Conservation (phyloP, 306 rosid species). For the Coriaria nepalensis region DNA sequence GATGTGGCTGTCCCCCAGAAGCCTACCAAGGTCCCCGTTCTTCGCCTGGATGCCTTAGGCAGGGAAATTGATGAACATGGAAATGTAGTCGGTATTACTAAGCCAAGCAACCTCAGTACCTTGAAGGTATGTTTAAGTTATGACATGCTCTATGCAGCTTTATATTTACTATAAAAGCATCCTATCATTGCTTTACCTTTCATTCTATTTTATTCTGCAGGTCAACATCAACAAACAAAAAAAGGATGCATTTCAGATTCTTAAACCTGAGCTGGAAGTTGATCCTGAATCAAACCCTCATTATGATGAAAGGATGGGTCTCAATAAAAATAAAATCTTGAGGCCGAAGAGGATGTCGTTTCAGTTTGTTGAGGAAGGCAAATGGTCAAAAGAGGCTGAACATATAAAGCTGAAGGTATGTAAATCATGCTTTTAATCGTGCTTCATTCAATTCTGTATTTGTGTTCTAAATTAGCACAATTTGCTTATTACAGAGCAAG, state of each 20-base stretch:
- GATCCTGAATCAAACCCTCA: conserved; percentile 81
- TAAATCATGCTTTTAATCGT: not conserved
- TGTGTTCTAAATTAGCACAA: conserved; percentile 4
- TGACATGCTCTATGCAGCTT: conserved; percentile 6
- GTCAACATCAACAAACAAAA: conserved; percentile 92
- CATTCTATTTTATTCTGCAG: conserved; percentile 29
- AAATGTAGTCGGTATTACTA: conserved; percentile 57
- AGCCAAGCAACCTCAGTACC: conserved; percentile 83
- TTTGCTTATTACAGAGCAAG: conserved; percentile 44
- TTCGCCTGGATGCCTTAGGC: conserved; percentile 94
- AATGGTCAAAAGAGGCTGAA: conserved; percentile 92
- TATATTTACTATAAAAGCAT: not conserved
- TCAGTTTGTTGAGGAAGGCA: conserved; percentile 88
- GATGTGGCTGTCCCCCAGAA: conserved; percentile 56
- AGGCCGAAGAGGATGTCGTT: conserved; percentile 80
- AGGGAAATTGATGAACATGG: conserved; percentile 96
- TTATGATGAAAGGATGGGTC: conserved; percentile 73
- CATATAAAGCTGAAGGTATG: conserved; percentile 67
- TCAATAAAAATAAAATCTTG: conserved; percentile 64
- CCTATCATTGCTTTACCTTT: not conserved
- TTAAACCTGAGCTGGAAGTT: conserved; percentile 74
- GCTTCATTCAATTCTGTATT: not conserved
- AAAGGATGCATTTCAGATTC: conserved; percentile 84
- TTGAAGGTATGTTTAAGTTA: conserved; percentile 51
- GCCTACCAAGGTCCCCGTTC: conserved; percentile 85